Evolutionary conservation across 768 basidiomycete species (phyloP).

Genomic region (Hirschioporus abietinus): DNA sequence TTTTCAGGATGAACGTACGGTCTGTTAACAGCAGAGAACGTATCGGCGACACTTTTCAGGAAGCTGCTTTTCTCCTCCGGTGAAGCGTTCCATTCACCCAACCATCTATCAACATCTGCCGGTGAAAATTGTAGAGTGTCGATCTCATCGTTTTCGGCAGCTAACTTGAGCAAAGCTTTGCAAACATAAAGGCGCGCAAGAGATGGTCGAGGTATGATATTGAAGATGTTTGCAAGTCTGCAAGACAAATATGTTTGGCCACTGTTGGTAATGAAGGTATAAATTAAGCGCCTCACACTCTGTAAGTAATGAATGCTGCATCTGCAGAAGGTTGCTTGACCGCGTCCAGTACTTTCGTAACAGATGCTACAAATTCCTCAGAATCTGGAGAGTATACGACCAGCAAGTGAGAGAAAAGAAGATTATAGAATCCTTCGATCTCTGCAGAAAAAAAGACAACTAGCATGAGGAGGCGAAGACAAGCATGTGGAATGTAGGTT

Average conservation of each 20-base stretch:
- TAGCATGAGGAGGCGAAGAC: background rate
- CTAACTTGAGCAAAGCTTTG: slow-evolving; percentile 52
- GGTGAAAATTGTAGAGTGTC: slow-evolving; percentile 54
- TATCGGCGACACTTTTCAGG: slow-evolving; percentile 56
- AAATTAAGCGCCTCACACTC: slow-evolving; percentile 47
- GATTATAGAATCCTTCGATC: slow-evolving; percentile 85
- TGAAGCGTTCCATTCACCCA: slow-evolving; percentile 68
- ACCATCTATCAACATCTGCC: slow-evolving; percentile 67
- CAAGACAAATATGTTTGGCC: background rate
- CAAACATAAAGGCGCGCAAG: slow-evolving; percentile 60
- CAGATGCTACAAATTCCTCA: slow-evolving; percentile 42
- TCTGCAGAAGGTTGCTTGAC: slow-evolving; percentile 44
- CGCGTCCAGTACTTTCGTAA: slow-evolving; percentile 28
- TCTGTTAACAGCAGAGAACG: slow-evolving; percentile 51
- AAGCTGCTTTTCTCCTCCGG: slow-evolving; percentile 59
- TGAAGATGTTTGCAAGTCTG: slow-evolving; percentile 81
- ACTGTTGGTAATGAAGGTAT: slow-evolving; percentile 3
- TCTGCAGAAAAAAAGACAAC: slow-evolving; percentile 35
- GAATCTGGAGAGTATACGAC: slow-evolving; percentile 51
- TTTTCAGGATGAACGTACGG: slow-evolving; percentile 38
- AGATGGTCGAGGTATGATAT: slow-evolving; percentile 63
- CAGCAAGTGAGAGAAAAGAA: slow-evolving; percentile 70
- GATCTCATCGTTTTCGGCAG: slow-evolving; percentile 56
- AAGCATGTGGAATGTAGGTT: slow-evolving; percentile 7
- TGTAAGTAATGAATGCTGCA: slow-evolving; percentile 57